Conservation (phyloP, 768 basidiomycete species). For the Amanita pseudoporphyria region DNA sequence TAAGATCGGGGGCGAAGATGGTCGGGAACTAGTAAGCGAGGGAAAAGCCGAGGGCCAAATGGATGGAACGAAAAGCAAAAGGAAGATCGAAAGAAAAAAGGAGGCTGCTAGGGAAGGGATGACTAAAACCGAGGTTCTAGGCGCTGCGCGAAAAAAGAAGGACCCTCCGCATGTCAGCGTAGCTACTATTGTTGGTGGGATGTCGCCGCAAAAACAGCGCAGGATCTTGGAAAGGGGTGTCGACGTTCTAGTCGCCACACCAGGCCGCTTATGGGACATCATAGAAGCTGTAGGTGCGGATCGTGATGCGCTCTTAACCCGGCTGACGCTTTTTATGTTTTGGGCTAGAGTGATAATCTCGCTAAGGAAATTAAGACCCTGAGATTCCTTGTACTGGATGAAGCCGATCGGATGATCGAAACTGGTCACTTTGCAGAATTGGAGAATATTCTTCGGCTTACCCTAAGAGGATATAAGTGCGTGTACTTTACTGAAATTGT, state of each 20-base stretch:
- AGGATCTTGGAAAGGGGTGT: slow-evolving; percentile 77
- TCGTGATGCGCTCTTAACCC: neutral
- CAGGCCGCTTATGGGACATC: slow-evolving; percentile 96
- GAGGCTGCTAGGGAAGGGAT: slow-evolving; percentile 18
- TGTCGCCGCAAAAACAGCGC: slow-evolving; percentile 91
- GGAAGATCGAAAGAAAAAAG: slow-evolving; percentile 11
- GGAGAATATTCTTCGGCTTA: slow-evolving; percentile 85
- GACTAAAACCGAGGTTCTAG: slow-evolving; percentile 13
- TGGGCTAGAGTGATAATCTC: slow-evolving; percentile 60
- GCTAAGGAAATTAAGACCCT: slow-evolving; percentile 58
- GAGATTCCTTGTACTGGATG: slow-evolving; percentile 86
- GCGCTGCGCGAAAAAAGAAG: slow-evolving; percentile 18
- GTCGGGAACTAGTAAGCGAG: too few species aligned
- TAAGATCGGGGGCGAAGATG: slow-evolving; percentile 13
- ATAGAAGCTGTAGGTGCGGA: slow-evolving; percentile 55
- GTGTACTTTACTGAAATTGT: neutral
- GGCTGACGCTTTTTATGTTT: neutral
- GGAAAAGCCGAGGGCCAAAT: neutral
- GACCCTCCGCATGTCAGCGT: slow-evolving; percentile 71
- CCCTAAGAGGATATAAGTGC: slow-evolving; percentile 54
- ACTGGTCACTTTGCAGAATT: slow-evolving; percentile 93
- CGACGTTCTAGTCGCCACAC: slow-evolving; percentile 92
- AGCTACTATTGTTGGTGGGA: slow-evolving; percentile 87
- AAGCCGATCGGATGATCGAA: slow-evolving; percentile 98
- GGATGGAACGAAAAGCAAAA: neutral